Evolutionary conservation across 2,329 filamentous ascomycete genomes (phyloP), one percentile per base, ranked within the genome.

Genomic region (Fusarium austroafricanum): DNA sequence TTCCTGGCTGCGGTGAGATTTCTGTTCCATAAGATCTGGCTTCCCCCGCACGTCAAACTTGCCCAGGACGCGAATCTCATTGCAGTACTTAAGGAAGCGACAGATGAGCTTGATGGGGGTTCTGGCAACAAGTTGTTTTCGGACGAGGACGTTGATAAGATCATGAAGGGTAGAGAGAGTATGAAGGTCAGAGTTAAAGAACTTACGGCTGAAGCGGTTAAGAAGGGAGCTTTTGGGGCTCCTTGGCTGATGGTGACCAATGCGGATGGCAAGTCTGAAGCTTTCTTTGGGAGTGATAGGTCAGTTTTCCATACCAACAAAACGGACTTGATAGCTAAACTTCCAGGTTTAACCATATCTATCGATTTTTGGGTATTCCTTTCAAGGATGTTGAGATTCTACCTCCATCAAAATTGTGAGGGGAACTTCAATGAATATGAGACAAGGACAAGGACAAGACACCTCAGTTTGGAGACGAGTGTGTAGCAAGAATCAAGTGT

Each of bases 251-350:
- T 88, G 85, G 91, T 89, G 5, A 83, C 82, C 18, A 87, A 90
- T 70, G 76, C 74, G 3, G 76, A 84, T 64, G 90, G 89, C 1
- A 77, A 83, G 56, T 83, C 83, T 47, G 89, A 92, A 79, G 87
- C 89, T 0, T 93, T 94, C 75, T 94, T 94, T 78, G 92, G 92
- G 4, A 93, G 90, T 78, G 92, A 94, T 79, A 81, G 88, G 86
- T 80, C 56, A 65, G 74, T 71, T 21, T 12, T 9, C 9, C 10
- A 7, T 12, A 11, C 12, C 10, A 3, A 6, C 15, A 4, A 4
- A 12, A 9, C 7, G 15, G 6, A 6, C 0, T 10, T 28, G 23
- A 20, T 57, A 17, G 26, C 49, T 55, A 8, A 43, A 11, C 9
- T 7, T 39, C 2, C n/a, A 89, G 90, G 58, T 92, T 89, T 76